phyloP scores from a whole-genome alignment of 352 stramenopile genomes.

The Phytophthora litchii region DNA sequence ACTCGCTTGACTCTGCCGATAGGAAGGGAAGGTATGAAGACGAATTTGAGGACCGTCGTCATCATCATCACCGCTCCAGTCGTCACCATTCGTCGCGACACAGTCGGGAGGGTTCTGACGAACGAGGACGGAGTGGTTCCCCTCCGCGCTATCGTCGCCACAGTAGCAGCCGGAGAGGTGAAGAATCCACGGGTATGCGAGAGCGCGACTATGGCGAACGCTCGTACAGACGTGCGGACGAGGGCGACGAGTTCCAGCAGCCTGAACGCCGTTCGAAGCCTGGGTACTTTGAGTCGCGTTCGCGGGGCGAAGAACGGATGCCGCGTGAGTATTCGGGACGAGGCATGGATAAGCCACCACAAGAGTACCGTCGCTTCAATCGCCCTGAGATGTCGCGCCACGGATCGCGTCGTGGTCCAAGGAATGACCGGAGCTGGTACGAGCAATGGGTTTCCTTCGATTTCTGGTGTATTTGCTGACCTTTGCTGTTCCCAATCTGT shows the following conservation, averaged over 20 bases:
- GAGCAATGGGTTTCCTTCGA: conserved; percentile 1
- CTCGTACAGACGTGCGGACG: conserved; percentile 23
- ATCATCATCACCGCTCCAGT: conserved; percentile 35
- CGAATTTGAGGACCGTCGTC: conserved; percentile 28
- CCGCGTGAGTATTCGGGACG: conserved; percentile 27
- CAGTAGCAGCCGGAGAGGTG: conserved; percentile 33
- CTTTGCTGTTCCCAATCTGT: conserved; percentile 1
- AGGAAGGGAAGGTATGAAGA: conserved; percentile 32
- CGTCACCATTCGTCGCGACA: conserved; percentile 37
- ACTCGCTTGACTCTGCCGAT: conserved; percentile 29
- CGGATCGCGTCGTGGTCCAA: conserved; percentile 30
- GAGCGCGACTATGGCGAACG: conserved; percentile 31
- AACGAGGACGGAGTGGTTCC: conserved; percentile 32
- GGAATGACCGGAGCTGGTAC: conserved; percentile 40
- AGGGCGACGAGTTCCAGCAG: conserved; percentile 26
- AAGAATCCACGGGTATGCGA: conserved; percentile 19
- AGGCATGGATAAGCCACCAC: conserved; percentile 26
- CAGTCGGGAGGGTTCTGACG: conserved; percentile 28
- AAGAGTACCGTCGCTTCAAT: conserved; percentile 34
- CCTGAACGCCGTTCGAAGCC: conserved; percentile 16
- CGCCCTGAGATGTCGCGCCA: conserved; percentile 34
- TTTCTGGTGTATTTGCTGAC: conserved; percentile 12
- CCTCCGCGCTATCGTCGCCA: conserved; percentile 27
- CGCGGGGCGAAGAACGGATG: conserved; percentile 27
- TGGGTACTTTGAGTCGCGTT: conserved; percentile 24